A percentile compares a stretch with the other conserved stretches of the same genome.
These are phyloP conservation scores for Ophiostoma sp. DNA, from an alignment of 2,329 filamentous ascomycete genomes.

Conservation along the genomic window DNA sequence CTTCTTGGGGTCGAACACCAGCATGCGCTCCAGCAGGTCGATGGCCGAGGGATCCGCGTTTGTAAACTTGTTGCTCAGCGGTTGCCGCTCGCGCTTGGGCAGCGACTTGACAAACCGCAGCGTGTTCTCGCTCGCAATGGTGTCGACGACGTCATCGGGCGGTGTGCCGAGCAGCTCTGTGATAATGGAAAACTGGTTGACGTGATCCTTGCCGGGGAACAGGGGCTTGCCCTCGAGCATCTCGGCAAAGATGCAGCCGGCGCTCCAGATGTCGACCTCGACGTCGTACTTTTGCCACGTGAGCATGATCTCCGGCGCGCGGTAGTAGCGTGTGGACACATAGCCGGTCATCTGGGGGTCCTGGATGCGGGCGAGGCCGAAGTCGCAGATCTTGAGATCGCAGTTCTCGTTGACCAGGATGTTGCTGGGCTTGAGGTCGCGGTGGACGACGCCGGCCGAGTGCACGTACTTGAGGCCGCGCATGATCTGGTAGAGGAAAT, in stretches of 20 bases:
- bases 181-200: constrained; percentile 99
- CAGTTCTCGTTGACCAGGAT: constrained; percentile 99
- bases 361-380: constrained; percentile 93
- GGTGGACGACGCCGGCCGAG: constrained; percentile 94
- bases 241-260: constrained; percentile 97
- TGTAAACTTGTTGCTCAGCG: constrained; percentile 83
- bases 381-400: constrained; percentile 99
- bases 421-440: constrained; percentile 96
- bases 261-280: constrained; percentile 99
- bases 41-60: constrained; percentile 84
- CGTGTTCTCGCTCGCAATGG: constrained; percentile 97
- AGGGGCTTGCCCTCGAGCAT: constrained; percentile 98
- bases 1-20: constrained; percentile 98
- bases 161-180: constrained; percentile 94
- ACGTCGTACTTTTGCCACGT: constrained; percentile 99
- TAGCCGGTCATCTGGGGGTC: constrained; percentile 99
- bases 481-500: constrained; percentile 99
- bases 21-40: constrained; percentile 90
- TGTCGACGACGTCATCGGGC: constrained; percentile 96
- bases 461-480: constrained; percentile 98
- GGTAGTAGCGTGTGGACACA: constrained; percentile 97
- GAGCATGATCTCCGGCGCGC: constrained; percentile 98
- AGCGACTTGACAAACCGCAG: constrained; percentile 95
- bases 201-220: constrained; percentile 98
- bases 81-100: constrained; percentile 87